Evolutionary conservation across 805 yeast genomes (phyloP).

Genomic region (Torulaspora gathmanii): DNA sequence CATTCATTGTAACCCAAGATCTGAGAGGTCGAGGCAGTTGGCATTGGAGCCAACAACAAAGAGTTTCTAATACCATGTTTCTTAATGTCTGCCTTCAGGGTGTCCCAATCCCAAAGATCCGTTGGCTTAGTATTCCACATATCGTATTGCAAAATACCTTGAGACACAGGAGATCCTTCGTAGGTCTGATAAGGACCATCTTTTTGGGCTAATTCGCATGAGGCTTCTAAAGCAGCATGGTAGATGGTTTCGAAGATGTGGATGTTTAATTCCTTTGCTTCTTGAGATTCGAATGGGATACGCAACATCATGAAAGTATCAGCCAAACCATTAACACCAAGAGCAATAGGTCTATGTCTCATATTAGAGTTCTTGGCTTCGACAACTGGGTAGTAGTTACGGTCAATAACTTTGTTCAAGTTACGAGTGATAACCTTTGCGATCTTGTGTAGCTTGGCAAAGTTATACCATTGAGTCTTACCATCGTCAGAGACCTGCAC

Average conservation of each 20-base stretch:
- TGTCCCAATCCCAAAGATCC: slow-evolving; percentile 83
- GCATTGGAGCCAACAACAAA: slow-evolving; percentile 89
- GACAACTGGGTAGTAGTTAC: slow-evolving; percentile 76
- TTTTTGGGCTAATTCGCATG: slow-evolving; percentile 68
- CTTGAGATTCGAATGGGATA: slow-evolving; percentile 78
- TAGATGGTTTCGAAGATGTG: slow-evolving; percentile 94
- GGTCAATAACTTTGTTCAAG: slow-evolving; percentile 78
- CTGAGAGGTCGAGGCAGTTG: slow-evolving; percentile 96
- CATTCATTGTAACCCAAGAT: slow-evolving; percentile 91
- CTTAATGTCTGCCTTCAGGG: slow-evolving; percentile 53
- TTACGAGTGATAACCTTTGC: slow-evolving; percentile 75
- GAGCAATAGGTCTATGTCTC: slow-evolving; percentile 88
- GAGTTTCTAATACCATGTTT: slow-evolving; percentile 80
- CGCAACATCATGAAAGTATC: slow-evolving; percentile 78
- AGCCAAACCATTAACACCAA: slow-evolving; percentile 97
- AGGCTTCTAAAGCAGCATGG: slow-evolving; percentile 87
- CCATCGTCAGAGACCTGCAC: slow-evolving; percentile 46
- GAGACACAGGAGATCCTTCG: slow-evolving; percentile 83
- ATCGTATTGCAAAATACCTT: slow-evolving; percentile 82
- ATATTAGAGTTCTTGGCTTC: slow-evolving; percentile 71
- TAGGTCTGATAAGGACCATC: slow-evolving; percentile 70
- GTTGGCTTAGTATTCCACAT: slow-evolving; percentile 79
- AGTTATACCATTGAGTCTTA: slow-evolving; percentile 55
- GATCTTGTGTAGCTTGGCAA: slow-evolving; percentile 66
- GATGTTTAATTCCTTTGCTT: slow-evolving; percentile 68